Conservation (phyloP, 257 asterid species). For the Asclepias syriaca region DNA sequence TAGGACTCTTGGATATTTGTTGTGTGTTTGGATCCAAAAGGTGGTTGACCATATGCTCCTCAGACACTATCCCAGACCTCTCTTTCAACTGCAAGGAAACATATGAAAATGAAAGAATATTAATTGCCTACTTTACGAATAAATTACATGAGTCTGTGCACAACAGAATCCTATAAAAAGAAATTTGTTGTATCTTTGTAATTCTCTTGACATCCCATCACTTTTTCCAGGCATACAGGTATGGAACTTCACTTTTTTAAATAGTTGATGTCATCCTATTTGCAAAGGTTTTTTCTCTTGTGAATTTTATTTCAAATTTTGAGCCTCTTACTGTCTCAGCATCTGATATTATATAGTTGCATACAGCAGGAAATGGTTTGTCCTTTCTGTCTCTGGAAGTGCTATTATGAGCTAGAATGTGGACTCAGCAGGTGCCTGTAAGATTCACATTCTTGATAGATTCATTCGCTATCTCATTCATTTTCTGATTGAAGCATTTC, state of each 20-base stretch:
- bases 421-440: background rate
- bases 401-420: background rate
- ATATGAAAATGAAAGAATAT: background rate
- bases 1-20: constrained; percentile 19
- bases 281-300: background rate
- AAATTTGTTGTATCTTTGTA: background rate
- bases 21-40: constrained; percentile 25
- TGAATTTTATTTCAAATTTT: background rate
- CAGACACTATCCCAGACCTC: constrained; percentile 45
- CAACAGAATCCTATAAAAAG: background rate
- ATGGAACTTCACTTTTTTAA: background rate
- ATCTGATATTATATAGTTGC: background rate
- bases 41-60: constrained; percentile 27
- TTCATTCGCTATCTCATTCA: background rate
- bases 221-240: background rate
- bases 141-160: background rate
- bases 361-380: background rate
- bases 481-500: background rate
- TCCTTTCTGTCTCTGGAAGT: background rate
- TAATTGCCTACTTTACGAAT: background rate
- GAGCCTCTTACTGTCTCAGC: background rate
- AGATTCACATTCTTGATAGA: background rate
- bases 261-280: background rate
- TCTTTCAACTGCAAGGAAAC: constrained; percentile 56
- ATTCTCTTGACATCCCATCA: background rate